A percentile compares a stretch with the other conserved stretches of the same genome.
Conservation (phyloP, 192 early-diverging fungal species). For the Coemansia erecta region DNA sequence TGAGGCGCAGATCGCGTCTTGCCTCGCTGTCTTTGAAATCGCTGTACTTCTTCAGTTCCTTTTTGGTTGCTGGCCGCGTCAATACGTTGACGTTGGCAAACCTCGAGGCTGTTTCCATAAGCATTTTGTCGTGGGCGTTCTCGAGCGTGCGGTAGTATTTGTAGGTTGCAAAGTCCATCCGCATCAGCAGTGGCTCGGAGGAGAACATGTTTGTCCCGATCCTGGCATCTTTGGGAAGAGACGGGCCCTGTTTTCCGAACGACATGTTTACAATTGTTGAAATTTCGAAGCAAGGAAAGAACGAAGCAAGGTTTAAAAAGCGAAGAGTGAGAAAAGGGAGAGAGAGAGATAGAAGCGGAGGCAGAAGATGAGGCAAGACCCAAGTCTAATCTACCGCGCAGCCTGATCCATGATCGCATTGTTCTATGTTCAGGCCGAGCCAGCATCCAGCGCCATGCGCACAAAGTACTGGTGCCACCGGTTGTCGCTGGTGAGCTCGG, state of each 20-base stretch:
- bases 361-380: not conserved
- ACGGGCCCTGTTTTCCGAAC: not conserved
- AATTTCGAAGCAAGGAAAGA: not conserved
- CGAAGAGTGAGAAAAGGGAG: not conserved
- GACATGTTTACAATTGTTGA: too few species aligned
- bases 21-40: slow-evolving; percentile 13
- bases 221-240: slow-evolving; percentile 3
- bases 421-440: not conserved
- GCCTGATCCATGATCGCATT: not conserved
- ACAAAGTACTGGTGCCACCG: slow-evolving; percentile 88
- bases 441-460: slow-evolving; percentile 31
- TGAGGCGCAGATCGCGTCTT: slow-evolving; percentile 25
- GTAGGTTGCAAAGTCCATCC: slow-evolving; percentile 34
- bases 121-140: slow-evolving; percentile 11
- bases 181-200: slow-evolving; percentile 39
- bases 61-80: slow-evolving; percentile 24
- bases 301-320: not conserved
- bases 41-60: slow-evolving; percentile 36
- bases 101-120: slow-evolving; percentile 25
- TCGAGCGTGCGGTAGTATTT: slow-evolving; percentile 20
- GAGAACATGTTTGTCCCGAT: slow-evolving; percentile 19
- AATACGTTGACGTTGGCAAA: slow-evolving; percentile 29
- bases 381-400: not conserved
- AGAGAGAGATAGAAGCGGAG: not conserved
- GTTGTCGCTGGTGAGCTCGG: slow-evolving; percentile 88